Conservation (phyloP, 176 grass and related monocot species). For the Rhynchospora pubera region DNA sequence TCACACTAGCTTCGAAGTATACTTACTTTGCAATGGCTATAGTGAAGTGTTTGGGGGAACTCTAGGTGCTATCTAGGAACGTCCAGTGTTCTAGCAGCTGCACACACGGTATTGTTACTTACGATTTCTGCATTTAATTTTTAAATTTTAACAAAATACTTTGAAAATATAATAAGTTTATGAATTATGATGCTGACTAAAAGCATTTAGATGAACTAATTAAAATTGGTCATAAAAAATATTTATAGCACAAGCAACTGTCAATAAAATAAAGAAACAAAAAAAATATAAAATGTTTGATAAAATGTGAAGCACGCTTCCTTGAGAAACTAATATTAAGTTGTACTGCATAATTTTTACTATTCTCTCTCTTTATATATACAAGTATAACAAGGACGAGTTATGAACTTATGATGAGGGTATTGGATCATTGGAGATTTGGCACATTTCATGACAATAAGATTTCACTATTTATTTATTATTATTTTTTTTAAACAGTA, state of each 20-base stretch:
- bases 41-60: constrained; percentile 62
- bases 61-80: constrained; percentile 24
- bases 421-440: no score
- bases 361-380: no score
- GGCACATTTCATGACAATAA: no score
- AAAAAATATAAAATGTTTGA: neutral
- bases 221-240: neutral
- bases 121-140: neutral
- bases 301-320: no score
- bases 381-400: no score
- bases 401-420: no score
- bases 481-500: no score
- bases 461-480: no score
- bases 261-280: neutral
- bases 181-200: no score
- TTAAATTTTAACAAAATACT: neutral
- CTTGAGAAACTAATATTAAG: no score
- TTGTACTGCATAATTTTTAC: no score
- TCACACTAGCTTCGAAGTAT: constrained; percentile 1
- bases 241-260: neutral
- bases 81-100: neutral
- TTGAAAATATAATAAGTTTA: neutral
- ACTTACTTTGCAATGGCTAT: neutral
- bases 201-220: no score
- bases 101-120: neutral